These are phyloP conservation scores for Dothistroma septosporum DNA, from an alignment of 2,329 filamentous ascomycete species.

Conservation along the genomic window DNA sequence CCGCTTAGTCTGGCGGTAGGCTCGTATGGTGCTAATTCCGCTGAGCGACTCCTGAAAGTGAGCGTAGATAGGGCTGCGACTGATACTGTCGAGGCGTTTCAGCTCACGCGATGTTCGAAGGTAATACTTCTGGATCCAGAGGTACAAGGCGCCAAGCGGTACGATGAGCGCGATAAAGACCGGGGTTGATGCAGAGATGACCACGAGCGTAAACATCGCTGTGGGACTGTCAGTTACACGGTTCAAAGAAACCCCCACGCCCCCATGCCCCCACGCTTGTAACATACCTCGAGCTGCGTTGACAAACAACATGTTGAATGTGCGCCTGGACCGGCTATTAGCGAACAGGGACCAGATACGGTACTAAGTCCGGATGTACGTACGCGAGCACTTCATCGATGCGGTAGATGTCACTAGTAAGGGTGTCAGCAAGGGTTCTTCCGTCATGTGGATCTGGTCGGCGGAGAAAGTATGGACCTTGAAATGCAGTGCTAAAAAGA, in stretches of 20 bases:
- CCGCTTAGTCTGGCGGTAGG: slow-evolving; percentile 81
- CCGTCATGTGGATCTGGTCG: slow-evolving; percentile 6
- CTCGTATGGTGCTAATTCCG: slow-evolving; percentile 90
- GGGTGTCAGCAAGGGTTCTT: neutral
- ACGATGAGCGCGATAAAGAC: slow-evolving; percentile 75
- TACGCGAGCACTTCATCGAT: slow-evolving; percentile 84
- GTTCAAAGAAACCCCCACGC: slow-evolving; percentile 2
- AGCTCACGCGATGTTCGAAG: slow-evolving; percentile 92
- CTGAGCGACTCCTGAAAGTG: slow-evolving; percentile 97
- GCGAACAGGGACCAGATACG: slow-evolving; percentile 12
- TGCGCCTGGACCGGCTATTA: slow-evolving; percentile 52
- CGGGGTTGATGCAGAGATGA: slow-evolving; percentile 80
- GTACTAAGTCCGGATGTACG: slow-evolving; percentile 31
- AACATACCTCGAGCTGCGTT: slow-evolving; percentile 48
- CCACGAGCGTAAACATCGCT: slow-evolving; percentile 72
- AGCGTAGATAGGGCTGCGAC: slow-evolving; percentile 91
- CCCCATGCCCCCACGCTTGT: slow-evolving; percentile 7
- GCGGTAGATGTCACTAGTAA: slow-evolving; percentile 4
- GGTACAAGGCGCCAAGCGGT: slow-evolving; percentile 74
- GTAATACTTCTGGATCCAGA: slow-evolving; percentile 96
- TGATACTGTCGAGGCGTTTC: slow-evolving; percentile 92
- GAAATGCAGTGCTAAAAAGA: slow-evolving; percentile 4
- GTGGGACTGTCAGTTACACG: slow-evolving; percentile 12
- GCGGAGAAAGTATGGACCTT: slow-evolving; percentile 4
- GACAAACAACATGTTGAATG: slow-evolving; percentile 82